A percentile compares a stretch with the other conserved stretches of the same genome.
These are phyloP conservation scores for Fusarium domesticum DNA, from an alignment of 2,329 filamentous ascomycete genomes.

Conservation along the genomic window DNA sequence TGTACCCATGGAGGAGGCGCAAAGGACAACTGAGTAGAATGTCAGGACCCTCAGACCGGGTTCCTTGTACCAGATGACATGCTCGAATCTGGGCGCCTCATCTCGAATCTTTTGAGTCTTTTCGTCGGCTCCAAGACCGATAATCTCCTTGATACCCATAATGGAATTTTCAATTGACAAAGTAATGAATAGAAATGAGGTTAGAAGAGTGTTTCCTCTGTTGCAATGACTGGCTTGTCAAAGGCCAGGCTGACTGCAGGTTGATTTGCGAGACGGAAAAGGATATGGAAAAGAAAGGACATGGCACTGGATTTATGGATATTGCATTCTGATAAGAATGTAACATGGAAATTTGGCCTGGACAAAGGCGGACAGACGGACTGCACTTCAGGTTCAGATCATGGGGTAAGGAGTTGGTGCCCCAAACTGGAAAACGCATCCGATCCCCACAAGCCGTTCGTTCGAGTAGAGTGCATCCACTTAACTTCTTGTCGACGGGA, in stretches of 20 bases:
- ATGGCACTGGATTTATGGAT: not conserved
- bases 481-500: not conserved
- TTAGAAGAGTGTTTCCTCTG: not conserved
- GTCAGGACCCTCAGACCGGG: constrained; percentile 54
- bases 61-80: constrained; percentile 52
- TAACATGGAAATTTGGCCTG: not conserved
- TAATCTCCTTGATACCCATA: not conserved
- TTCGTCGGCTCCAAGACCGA: not conserved
- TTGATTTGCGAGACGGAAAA: not conserved
- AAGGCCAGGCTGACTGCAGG: not conserved
- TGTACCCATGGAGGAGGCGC: constrained; percentile 56
- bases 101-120: not conserved
- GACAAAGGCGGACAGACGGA: not conserved
- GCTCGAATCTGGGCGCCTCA: constrained; percentile 48
- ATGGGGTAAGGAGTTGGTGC: not conserved
- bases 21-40: constrained; percentile 48
- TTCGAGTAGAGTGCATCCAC: not conserved
- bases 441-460: not conserved
- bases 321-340: not conserved
- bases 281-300: not conserved
- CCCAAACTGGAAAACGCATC: not conserved
- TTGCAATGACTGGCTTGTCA: not conserved
- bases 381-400: not conserved
- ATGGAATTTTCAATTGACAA: not conserved
- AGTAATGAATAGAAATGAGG: not conserved